Conservation (phyloP, 768 basidiomycete species). For the Leucosporidium yakuticum region DNA sequence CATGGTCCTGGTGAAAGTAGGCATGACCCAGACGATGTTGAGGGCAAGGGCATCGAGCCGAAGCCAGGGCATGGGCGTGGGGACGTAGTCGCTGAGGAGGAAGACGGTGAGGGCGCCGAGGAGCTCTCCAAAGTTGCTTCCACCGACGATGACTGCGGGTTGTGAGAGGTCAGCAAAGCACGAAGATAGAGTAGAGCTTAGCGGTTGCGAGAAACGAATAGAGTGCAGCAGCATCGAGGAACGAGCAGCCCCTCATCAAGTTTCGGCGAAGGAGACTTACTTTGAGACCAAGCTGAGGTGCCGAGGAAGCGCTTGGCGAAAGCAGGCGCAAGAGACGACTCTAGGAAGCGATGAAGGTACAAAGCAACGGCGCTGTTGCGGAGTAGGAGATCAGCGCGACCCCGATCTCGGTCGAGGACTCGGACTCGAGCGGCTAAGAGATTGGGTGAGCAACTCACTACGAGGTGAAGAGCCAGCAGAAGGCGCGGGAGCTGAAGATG, state of each 20-base stretch:
- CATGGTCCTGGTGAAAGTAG: constrained; percentile 30
- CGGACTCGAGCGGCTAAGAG: not conserved
- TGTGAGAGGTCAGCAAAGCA: not conserved
- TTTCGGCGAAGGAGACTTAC: constrained; percentile 3
- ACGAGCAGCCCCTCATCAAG: too few relatives aligned
- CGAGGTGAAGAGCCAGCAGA: constrained; percentile 35
- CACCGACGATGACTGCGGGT: constrained; percentile 36
- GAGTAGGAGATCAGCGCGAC: too few relatives aligned
- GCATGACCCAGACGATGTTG: constrained; percentile 40
- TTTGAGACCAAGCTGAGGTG: constrained; percentile 39
- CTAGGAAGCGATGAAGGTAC: constrained; percentile 33
- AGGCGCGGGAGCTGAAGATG: constrained; percentile 18
- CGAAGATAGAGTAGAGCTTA: too few relatives aligned
- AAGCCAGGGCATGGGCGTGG: constrained; percentile 37
- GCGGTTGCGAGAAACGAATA: too few relatives aligned
- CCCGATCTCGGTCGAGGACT: too few relatives aligned
- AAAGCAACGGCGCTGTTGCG: constrained; percentile 31
- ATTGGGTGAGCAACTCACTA: not conserved
- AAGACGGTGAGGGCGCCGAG: constrained; percentile 37
- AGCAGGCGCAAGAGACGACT: constrained; percentile 37
- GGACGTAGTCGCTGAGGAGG: constrained; percentile 34
- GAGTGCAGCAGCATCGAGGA: too few relatives aligned
- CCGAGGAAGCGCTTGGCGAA: constrained; percentile 39
- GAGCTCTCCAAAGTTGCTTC: constrained; percentile 39
- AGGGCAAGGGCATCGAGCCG: constrained; percentile 36